Conservation (phyloP, 371 early-diverging fungal species). For the Paraphysoderma sedebokerense region DNA sequence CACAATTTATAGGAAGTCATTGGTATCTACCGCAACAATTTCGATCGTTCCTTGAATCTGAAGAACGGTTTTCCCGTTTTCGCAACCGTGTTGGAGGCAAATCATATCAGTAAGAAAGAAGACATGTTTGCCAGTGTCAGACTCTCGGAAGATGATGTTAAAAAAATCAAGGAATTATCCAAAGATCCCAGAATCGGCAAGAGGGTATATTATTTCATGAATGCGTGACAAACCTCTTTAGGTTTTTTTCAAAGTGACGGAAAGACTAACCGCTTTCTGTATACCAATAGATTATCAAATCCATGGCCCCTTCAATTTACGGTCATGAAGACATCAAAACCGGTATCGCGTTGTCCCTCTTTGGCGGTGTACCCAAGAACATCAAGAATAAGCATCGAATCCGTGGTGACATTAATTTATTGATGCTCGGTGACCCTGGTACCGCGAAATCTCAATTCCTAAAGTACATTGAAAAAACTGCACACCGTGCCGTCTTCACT, state of each 20-base stretch:
- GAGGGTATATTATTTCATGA: slow-evolving; percentile 24
- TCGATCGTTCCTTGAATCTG: slow-evolving; percentile 72
- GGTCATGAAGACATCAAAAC: slow-evolving; percentile 98
- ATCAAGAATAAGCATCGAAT: slow-evolving; percentile 80
- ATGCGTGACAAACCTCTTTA: background rate
- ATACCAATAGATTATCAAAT: slow-evolving; percentile 70
- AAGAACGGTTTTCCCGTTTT: slow-evolving; percentile 98
- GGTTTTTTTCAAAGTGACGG: too few species aligned
- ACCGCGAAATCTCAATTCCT: slow-evolving; percentile 99
- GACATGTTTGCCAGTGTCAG: slow-evolving; percentile 65
- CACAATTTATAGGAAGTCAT: slow-evolving; percentile 53
- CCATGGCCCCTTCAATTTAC: slow-evolving; percentile 97
- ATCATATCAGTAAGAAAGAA: slow-evolving; percentile 71
- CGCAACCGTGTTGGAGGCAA: slow-evolving; percentile 91
- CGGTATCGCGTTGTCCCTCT: slow-evolving; percentile 87
- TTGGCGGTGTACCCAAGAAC: slow-evolving; percentile 95
- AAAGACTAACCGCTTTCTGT: too few species aligned
- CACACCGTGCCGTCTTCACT: slow-evolving; percentile 93
- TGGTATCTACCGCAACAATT: slow-evolving; percentile 96
- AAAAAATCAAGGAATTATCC: slow-evolving; percentile 57
- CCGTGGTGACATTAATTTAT: slow-evolving; percentile 98
- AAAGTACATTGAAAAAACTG: slow-evolving; percentile 91
- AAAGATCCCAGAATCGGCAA: slow-evolving; percentile 65
- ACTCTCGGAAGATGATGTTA: slow-evolving; percentile 84
- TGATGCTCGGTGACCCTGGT: slow-evolving; percentile 98